A percentile compares a stretch with the other conserved stretches of the same genome.
phyloP scores from a whole-genome alignment of 768 basidiomycete genomes.

The Lactarius pseudohatsudake region DNA sequence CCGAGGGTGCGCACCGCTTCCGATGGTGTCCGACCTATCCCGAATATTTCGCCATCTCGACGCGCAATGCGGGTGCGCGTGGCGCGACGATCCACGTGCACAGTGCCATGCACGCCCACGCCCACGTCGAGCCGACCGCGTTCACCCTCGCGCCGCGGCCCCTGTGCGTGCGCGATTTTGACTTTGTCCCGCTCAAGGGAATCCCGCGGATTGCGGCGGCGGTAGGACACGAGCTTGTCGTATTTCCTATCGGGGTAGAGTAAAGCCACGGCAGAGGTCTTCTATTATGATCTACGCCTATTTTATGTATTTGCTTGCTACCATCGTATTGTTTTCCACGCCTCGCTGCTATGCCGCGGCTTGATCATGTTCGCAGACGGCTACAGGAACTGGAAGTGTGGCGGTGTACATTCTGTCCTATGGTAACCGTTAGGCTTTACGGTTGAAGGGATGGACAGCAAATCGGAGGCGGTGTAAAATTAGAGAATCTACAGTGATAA shows the following conservation, averaged over 20 bases:
- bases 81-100: slow-evolving; percentile 66
- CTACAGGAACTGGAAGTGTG: background rate
- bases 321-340: background rate
- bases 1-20: slow-evolving; percentile 67
- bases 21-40: slow-evolving; percentile 80
- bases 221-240: slow-evolving; percentile 54
- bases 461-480: slow-evolving; percentile 9
- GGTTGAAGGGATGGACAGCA: background rate
- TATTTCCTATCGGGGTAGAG: slow-evolving; percentile 68
- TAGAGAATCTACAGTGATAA: slow-evolving; percentile 24
- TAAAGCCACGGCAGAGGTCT: slow-evolving; percentile 33
- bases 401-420: background rate
- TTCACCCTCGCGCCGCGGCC: slow-evolving; percentile 62
- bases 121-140: slow-evolving; percentile 60
- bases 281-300: slow-evolving; percentile 7
- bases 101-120: slow-evolving; percentile 52
- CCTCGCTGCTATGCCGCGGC: background rate
- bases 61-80: slow-evolving; percentile 39
- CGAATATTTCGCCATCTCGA: slow-evolving; percentile 76
- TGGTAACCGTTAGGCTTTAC: background rate
- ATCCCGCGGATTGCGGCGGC: slow-evolving; percentile 70
- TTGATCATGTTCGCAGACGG: background rate
- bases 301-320: slow-evolving; percentile 1
- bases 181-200: slow-evolving; percentile 62
- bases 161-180: slow-evolving; percentile 69